These are phyloP conservation scores for Rhizophagus prolifer DNA, from an alignment of 192 early-diverging fungal species.

Conservation along the genomic window DNA sequence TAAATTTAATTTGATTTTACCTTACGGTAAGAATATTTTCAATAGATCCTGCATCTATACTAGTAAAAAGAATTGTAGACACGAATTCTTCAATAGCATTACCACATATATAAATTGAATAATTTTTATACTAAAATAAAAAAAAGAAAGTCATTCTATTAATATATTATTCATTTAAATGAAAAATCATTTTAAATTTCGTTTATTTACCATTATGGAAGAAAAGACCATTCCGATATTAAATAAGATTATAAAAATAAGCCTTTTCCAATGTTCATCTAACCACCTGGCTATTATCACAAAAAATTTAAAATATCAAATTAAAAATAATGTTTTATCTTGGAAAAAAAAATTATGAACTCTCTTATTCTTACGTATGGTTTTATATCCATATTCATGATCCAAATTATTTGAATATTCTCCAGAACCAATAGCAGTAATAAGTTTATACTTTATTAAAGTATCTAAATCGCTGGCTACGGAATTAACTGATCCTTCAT, in stretches of 20 bases:
- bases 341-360: too few species aligned
- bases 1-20: neutral
- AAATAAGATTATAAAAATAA: neutral
- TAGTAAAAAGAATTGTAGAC: neutral
- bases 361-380: neutral
- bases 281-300: neutral
- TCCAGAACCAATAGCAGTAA: neutral
- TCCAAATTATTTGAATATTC: neutral
- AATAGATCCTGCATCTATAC: neutral
- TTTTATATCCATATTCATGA: neutral
- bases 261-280: neutral
- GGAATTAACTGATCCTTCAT: neutral
- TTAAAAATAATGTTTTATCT: too few species aligned
- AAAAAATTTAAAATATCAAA: too few species aligned
- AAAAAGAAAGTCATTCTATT: neutral
- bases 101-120: too few species aligned
- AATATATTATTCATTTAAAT: too few species aligned
- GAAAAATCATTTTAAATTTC: too few species aligned
- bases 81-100: neutral
- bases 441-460: neutral
- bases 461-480: neutral
- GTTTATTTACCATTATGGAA: too few species aligned
- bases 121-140: neutral
- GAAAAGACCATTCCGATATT: neutral
- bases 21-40: neutral